Conservation (phyloP, 2,329 filamentous ascomycete genomes). For the Magnaporthiopsis incrustans region DNA sequence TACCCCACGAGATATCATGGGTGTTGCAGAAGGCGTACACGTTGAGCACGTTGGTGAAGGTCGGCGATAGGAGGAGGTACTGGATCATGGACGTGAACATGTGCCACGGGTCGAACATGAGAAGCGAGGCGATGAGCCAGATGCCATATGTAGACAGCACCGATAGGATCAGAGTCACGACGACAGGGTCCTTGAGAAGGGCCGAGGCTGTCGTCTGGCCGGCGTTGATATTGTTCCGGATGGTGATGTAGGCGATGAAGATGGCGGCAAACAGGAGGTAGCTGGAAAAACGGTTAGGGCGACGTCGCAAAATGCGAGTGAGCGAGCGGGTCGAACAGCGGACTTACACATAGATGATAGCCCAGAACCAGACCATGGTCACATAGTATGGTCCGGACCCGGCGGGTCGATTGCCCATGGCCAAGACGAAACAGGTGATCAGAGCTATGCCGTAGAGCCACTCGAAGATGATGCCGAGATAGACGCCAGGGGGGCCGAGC, state of each 20-base stretch:
- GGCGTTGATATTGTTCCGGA: conserved; percentile 61
- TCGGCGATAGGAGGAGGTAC: conserved; percentile 90
- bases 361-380: conserved; percentile 99
- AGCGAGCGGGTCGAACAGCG: not conserved
- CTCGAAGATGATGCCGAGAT: conserved; percentile 85
- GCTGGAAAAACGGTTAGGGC: conserved; percentile 26
- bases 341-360: conserved; percentile 78
- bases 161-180: conserved; percentile 90
- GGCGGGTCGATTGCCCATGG: conserved; percentile 88
- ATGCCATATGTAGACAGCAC: conserved; percentile 87
- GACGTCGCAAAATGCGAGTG: too few relatives aligned
- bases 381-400: conserved; percentile 92
- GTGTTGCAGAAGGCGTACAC: conserved; percentile 99
- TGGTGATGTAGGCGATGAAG: conserved; percentile 84
- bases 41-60: conserved; percentile 97
- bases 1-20: conserved; percentile 96
- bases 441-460: conserved; percentile 92
- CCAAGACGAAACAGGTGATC: conserved; percentile 89
- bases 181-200: conserved; percentile 79
- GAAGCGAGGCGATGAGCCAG: conserved; percentile 81
- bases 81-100: conserved; percentile 95
- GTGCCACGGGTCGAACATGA: conserved; percentile 99
- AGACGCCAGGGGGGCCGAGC: conserved; percentile 67
- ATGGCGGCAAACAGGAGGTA: conserved; percentile 93
- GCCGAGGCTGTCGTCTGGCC: conserved; percentile 58